phyloP scores from a whole-genome alignment of 2,329 filamentous ascomycete genomes.

The Fusarium marasasianum region DNA sequence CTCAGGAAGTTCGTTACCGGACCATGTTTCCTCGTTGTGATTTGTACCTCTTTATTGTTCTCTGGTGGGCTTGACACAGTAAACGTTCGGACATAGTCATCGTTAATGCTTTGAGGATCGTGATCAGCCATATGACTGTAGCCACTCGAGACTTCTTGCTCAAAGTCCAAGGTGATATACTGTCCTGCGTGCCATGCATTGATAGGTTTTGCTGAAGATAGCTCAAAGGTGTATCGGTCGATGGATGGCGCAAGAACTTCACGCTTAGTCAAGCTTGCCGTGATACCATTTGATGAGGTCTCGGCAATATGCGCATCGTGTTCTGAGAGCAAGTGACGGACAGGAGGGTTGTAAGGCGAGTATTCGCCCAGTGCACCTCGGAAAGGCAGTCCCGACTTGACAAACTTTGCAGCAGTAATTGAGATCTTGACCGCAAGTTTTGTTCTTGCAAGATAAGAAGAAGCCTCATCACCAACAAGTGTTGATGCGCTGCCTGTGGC shows the following conservation, averaged over 20 bases:
- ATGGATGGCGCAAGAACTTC: constrained; percentile 72
- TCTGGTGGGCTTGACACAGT: constrained; percentile 74
- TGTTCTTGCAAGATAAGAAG: constrained; percentile 70
- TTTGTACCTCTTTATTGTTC: constrained; percentile 65
- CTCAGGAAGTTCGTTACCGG: constrained; percentile 74
- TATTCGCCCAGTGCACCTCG: constrained; percentile 65
- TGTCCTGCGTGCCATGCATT: constrained; percentile 73
- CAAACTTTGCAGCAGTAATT: constrained; percentile 68
- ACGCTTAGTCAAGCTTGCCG: constrained; percentile 67
- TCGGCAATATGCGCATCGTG: constrained; percentile 40
- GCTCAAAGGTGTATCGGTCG: constrained; percentile 66
- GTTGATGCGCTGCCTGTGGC: constrained; percentile 75
- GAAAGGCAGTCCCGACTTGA: constrained; percentile 74
- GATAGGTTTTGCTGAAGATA: constrained; percentile 38
- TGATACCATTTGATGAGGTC: constrained; percentile 28
- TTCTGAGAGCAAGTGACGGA: constrained; percentile 73
- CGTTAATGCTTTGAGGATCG: constrained; percentile 82
- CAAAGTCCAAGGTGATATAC: constrained; percentile 80
- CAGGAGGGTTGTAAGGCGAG: constrained; percentile 82
- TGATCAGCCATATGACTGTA: constrained; percentile 87
- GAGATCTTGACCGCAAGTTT: constrained; percentile 78
- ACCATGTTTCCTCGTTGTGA: constrained; percentile 77
- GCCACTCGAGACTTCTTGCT: constrained; percentile 72
- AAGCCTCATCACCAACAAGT: constrained; percentile 71
- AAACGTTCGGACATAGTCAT: constrained; percentile 86